Base-by-base conservation (phyloP, 1,284 basidiomycete genomes). In the Takashimella koratensis region DNA sequence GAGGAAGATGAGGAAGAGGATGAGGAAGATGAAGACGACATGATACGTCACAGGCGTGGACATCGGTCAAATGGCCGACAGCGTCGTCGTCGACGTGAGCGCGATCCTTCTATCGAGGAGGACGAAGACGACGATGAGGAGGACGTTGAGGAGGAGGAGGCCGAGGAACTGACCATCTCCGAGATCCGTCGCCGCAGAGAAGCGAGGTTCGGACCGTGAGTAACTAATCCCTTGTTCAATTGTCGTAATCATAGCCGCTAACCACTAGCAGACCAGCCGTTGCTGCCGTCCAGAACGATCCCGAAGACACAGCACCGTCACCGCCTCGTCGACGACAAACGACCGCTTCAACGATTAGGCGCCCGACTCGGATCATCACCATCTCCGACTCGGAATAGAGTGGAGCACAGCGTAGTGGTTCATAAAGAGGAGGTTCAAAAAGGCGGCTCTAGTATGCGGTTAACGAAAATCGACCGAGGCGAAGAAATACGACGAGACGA, bases 81-180 rank as follows among this genome's bases (percentile, higher is more conserved):
- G 43, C 16, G n/a, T 51, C 39, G 19, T 43, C n/a, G 23, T 43
- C 20, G 44, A 45, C 30, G 50, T 46, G 30, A 16, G 8, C 30
- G 8, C 30, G 30, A 8, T 36, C 30, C 30, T 8, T n/a, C n/a
- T n/a, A n/a, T n/a, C n/a, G n/a, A n/a, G n/a, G n/a, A n/a, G n/a
- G n/a, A n/a, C n/a, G n/a, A n/a, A n/a, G n/a, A n/a, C n/a, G 10
- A 12, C 40, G 26, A 45, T 30, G 24, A 5, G 0, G 39, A 2
- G n/a, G 27, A 24, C 36, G 13, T 45, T 25, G 56, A 60, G 43
- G 65, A 60, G 2, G 48, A 53, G 21, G 53, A 59, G 45, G 55
- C 47, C 13, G 58, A 58, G 19, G 57, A 61, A 52, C 58, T 62
- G 3, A 42, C 50, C 16, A 57, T 59, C 8, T 51, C 52, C 23